Percentiles rank a stretch among this genome's conserved stretches.
These are phyloP conservation scores for Cercospora berteroae DNA, from an alignment of 2,329 filamentous ascomycete species.

Conservation along the genomic window DNA sequence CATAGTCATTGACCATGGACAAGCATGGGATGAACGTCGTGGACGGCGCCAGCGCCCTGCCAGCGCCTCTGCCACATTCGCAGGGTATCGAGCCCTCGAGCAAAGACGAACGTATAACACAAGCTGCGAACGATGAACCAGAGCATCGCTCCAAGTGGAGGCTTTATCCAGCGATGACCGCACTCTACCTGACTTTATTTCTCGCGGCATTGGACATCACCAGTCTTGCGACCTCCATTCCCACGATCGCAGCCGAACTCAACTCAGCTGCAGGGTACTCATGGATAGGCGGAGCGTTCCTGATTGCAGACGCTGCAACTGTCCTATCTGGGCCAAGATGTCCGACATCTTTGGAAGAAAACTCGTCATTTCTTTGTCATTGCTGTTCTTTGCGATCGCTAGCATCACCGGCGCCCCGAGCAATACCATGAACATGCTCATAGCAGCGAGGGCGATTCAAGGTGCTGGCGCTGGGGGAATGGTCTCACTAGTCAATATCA, in stretches of 20 bases:
- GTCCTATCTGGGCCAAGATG: conserved; percentile 66
- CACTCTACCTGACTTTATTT: conserved; percentile 1
- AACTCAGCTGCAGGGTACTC: conserved; percentile 70
- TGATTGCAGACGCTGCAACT: conserved; percentile 65
- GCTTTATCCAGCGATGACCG: neutral
- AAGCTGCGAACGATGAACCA: neutral
- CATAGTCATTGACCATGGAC: neutral
- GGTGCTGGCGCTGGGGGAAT: neutral
- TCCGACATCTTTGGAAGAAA: conserved; percentile 60
- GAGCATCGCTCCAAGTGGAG: neutral
- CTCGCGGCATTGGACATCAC: conserved; percentile 51
- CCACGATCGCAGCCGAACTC: conserved; percentile 63
- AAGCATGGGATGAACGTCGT: neutral
- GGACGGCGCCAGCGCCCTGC: neutral
- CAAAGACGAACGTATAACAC: neutral
- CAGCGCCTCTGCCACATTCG: neutral
- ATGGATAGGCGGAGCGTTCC: conserved; percentile 73
- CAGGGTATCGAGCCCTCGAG: neutral
- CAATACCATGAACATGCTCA: neutral
- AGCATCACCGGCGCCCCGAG: conserved; percentile 50
- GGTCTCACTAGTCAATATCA: neutral
- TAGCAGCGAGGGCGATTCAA: neutral
- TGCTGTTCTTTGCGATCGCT: conserved; percentile 50
- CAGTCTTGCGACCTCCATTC: conserved; percentile 65
- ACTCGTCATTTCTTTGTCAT: conserved; percentile 50